A percentile compares a stretch with the other conserved stretches of the same genome.
Conservation (phyloP, 345 rosid species). For the Brassica rapa region DNA sequence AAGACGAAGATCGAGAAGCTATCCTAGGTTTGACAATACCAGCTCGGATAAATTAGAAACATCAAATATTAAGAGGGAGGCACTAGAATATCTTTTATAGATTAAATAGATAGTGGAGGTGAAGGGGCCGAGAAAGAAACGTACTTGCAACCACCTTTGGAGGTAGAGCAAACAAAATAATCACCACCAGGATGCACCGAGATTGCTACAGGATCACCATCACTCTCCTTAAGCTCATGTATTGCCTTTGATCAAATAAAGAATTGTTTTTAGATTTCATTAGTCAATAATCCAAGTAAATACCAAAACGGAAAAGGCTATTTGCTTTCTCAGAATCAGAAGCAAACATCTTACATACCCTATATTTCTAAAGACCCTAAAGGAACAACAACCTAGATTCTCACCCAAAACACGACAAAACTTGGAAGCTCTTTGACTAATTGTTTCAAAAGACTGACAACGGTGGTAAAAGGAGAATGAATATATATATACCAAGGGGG, state of each 20-base stretch:
- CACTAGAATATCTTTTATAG: background rate
- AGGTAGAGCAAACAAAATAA: slow-evolving; percentile 73
- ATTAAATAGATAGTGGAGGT: background rate
- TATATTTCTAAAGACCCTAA: background rate
- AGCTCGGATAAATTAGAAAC: slow-evolving; percentile 15
- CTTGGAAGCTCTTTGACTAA: background rate
- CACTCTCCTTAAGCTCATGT: slow-evolving; percentile 64
- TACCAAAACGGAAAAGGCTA: background rate
- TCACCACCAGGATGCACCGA: slow-evolving; percentile 89
- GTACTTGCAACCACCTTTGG: slow-evolving; percentile 85
- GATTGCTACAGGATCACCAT: slow-evolving; percentile 68
- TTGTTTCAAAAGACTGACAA: background rate
- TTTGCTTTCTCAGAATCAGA: slow-evolving; percentile 5
- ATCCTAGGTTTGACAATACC: background rate
- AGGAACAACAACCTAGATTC: background rate
- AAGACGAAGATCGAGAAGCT: background rate
- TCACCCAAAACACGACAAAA: slow-evolving; percentile 12
- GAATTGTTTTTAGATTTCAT: background rate
- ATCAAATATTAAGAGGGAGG: background rate
- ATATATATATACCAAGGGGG: slow-evolving; percentile 71
- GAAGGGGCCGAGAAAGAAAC: slow-evolving; percentile 27
- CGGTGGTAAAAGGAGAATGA: background rate
- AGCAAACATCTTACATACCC: background rate
- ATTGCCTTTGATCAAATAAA: slow-evolving; percentile 47
- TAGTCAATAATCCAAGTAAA: slow-evolving; percentile 25